phyloP scores from a whole-genome alignment of 192 early-diverging fungal genomes.

The Mortierella alpina region DNA sequence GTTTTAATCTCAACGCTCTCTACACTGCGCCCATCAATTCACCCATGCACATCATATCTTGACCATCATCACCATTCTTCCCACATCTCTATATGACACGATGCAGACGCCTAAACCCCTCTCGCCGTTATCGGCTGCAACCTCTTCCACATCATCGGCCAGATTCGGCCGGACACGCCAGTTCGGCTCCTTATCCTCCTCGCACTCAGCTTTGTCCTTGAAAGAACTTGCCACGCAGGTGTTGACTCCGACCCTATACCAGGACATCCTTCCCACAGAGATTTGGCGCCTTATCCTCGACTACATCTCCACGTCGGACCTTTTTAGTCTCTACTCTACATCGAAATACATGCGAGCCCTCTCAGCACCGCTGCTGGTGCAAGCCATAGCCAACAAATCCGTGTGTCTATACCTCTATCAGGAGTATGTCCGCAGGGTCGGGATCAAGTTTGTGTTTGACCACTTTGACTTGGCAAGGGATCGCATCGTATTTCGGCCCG shows the following conservation, averaged over 20 bases:
- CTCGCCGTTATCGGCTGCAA: background rate
- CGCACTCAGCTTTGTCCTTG: too few relatives aligned
- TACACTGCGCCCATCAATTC: too few relatives aligned
- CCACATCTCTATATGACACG: too few relatives aligned
- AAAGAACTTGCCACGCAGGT: too few relatives aligned
- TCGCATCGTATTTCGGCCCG: constrained; percentile 32
- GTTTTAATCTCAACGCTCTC: too few relatives aligned
- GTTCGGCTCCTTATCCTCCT: too few relatives aligned
- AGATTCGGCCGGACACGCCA: too few relatives aligned
- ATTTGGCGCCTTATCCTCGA: constrained; percentile 24
- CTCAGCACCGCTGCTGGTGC: constrained; percentile 15
- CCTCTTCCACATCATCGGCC: background rate
- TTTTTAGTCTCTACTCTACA: constrained; percentile 45
- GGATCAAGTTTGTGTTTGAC: constrained; percentile 42
- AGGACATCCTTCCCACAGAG: constrained; percentile 34
- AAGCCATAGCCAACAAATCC: constrained; percentile 31
- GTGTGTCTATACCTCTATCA: constrained; percentile 39
- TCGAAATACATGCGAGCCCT: constrained; percentile 34
- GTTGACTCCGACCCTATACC: constrained; percentile 3
- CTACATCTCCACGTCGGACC: constrained; percentile 16
- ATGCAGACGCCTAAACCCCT: background rate
- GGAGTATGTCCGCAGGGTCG: constrained; percentile 42
- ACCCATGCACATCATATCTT: too few relatives aligned
- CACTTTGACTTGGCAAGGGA: constrained; percentile 39
- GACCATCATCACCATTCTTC: too few relatives aligned